These are phyloP conservation scores for Cordyceps cateniannulata DNA, from an alignment of 2,329 filamentous ascomycete species.

Conservation along the genomic window DNA sequence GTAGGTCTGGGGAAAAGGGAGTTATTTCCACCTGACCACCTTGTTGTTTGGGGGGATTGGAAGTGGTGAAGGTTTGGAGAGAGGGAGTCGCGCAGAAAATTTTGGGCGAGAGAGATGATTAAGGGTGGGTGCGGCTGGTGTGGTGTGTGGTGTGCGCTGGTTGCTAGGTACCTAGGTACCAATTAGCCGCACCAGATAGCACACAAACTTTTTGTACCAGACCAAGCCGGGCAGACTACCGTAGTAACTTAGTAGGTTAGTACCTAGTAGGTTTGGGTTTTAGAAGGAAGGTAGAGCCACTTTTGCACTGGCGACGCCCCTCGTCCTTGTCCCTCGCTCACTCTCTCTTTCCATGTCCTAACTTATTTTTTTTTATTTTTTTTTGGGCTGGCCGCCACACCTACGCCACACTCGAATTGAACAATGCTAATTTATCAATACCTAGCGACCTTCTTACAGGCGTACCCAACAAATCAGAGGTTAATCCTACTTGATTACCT, in stretches of 20 bases:
- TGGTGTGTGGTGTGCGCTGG: not conserved
- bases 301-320: not conserved
- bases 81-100: slow-evolving; percentile 9
- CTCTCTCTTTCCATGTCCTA: not conserved
- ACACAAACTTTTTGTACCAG: too few species aligned
- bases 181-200: not conserved
- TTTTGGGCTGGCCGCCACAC: not conserved
- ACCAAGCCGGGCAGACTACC: too few species aligned
- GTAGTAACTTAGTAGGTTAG: too few species aligned
- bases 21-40: slow-evolving; percentile 13
- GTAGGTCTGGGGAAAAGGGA: slow-evolving; percentile 8
- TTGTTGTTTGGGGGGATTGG: slow-evolving; percentile 13
- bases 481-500: too few species aligned
- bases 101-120: slow-evolving; percentile 10
- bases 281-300: too few species aligned
- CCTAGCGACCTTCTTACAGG: not conserved
- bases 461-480: not conserved
- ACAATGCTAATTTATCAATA: too few species aligned
- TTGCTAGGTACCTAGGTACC: not conserved
- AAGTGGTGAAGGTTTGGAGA: slow-evolving; percentile 12
- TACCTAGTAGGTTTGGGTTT: too few species aligned
- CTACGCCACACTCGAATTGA: not conserved
- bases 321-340: not conserved
- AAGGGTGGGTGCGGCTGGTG: not conserved
- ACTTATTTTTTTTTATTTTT: not conserved